Percentiles rank a stretch among this genome's conserved stretches.
Conservation (phyloP, 371 early-diverging fungal species). For the Quaeritorhiza haematococci region DNA sequence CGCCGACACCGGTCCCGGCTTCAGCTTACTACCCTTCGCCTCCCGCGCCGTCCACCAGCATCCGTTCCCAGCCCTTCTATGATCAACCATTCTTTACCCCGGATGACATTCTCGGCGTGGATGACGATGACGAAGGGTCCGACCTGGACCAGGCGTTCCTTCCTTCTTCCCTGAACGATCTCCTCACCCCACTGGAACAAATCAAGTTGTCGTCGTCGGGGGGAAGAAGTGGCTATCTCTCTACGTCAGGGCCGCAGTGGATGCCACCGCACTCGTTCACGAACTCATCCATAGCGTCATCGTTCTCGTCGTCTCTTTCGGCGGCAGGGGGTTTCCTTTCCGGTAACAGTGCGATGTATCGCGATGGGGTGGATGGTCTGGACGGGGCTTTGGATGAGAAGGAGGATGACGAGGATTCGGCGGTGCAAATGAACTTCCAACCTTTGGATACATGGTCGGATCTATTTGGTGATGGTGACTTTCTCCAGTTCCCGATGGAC, state of each 20-base stretch:
- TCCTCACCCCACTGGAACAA: slow-evolving; percentile 8
- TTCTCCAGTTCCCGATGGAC: neutral
- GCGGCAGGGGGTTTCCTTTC: too few species aligned
- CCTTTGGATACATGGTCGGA: neutral
- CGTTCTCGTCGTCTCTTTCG: too few species aligned
- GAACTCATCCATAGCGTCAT: too few species aligned
- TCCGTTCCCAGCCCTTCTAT: too few species aligned
- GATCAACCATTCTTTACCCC: too few species aligned
- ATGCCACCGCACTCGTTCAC: neutral
- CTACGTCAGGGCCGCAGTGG: neutral
- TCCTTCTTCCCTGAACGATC: slow-evolving; percentile 3
- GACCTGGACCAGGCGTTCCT: neutral
- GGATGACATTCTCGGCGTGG: neutral
- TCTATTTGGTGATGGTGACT: neutral
- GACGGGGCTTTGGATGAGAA: neutral
- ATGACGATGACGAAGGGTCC: slow-evolving; percentile 1
- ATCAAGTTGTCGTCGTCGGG: neutral
- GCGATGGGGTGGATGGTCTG: neutral
- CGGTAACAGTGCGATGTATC: neutral
- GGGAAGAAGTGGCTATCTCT: neutral
- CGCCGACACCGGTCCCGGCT: too few species aligned
- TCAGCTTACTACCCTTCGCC: too few species aligned
- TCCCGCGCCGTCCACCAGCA: too few species aligned
- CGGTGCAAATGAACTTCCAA: neutral
- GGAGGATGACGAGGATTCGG: neutral